Percentiles rank a stretch among this genome's conserved stretches.
Evolutionary conservation across 495 filamentous ascomycete species (phyloP).

Genomic region (Bacidia rubella): DNA sequence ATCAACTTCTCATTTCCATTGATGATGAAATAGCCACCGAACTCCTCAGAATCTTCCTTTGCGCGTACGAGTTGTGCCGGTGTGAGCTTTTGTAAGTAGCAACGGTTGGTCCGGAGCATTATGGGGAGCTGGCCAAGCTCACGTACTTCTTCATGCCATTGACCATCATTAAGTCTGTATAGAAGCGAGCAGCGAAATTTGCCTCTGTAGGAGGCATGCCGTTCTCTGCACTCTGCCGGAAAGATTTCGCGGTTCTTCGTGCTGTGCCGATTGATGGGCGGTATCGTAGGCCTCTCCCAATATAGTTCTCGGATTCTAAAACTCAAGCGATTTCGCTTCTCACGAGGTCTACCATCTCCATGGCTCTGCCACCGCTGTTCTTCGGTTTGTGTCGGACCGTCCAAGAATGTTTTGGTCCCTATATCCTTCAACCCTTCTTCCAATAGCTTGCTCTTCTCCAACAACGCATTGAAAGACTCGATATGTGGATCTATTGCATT

Average conservation of each 20-base stretch:
- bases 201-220: slow-evolving; percentile 83
- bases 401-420: slow-evolving; percentile 73
- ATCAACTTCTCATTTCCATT: slow-evolving; percentile 76
- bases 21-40: slow-evolving; percentile 77
- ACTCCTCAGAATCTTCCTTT: slow-evolving; percentile 87
- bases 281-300: slow-evolving; percentile 61
- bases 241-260: slow-evolving; percentile 67
- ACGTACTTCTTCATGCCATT: slow-evolving; percentile 62
- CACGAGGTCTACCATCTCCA: slow-evolving; percentile 33
- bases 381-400: slow-evolving; percentile 46
- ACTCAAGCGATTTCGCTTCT: slow-evolving; percentile 53
- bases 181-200: slow-evolving; percentile 69
- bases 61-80: slow-evolving; percentile 67
- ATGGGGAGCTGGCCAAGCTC: slow-evolving; percentile 83
- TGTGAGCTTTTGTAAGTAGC: slow-evolving; percentile 73
- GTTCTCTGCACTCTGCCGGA: slow-evolving; percentile 86
- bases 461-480: slow-evolving; percentile 90
- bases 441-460: slow-evolving; percentile 54
- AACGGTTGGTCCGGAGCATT: slow-evolving; percentile 84
- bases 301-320: slow-evolving; percentile 64
- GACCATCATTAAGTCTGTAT: slow-evolving; percentile 71
- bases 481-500: slow-evolving; percentile 78
- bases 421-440: slow-evolving; percentile 73
- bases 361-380: slow-evolving; percentile 29
- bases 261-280: slow-evolving; percentile 65